Percentiles rank a stretch among this genome's conserved stretches.
Evolutionary conservation across 139 green algal genomes (phyloP).

Genomic region (Auxenochlorella protothecoides): DNA sequence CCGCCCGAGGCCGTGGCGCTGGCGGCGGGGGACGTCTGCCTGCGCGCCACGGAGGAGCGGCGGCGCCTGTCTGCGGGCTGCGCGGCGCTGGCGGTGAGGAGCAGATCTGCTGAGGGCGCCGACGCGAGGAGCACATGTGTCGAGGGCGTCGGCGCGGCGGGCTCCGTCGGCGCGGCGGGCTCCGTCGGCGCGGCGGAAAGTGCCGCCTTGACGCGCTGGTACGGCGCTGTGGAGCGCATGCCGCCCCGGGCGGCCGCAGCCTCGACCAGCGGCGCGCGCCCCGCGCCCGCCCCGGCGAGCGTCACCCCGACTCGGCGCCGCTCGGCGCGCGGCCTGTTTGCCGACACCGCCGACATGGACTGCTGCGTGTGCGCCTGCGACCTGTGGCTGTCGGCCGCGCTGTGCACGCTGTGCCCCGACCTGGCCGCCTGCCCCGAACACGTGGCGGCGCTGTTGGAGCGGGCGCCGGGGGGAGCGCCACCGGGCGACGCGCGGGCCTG

Average conservation of each 20-base stretch:
- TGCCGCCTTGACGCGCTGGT: not conserved
- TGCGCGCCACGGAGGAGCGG: conserved; percentile 45
- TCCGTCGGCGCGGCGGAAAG: conserved; percentile 1
- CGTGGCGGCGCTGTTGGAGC: conserved; percentile 6
- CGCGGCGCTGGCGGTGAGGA: too few relatives aligned
- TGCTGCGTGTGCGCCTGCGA: conserved; percentile 59
- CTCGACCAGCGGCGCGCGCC: not conserved
- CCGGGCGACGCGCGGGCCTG: conserved; percentile 18
- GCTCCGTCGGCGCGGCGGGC: conserved; percentile 4
- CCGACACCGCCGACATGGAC: conserved; percentile 43
- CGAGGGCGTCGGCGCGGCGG: not conserved
- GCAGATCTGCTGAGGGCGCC: too few relatives aligned
- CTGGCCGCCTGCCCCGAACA: conserved; percentile 59
- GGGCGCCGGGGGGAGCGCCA: not conserved
- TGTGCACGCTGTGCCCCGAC: conserved; percentile 30
- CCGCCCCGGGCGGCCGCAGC: too few relatives aligned
- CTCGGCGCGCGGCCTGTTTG: conserved; percentile 24
- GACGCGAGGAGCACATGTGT: too few relatives aligned
- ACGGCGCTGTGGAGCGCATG: not conserved
- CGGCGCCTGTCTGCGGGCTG: conserved; percentile 1
- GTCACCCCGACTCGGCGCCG: conserved; percentile 2
- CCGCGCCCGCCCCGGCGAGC: conserved; percentile 1
- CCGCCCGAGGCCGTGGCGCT: conserved; percentile 24
- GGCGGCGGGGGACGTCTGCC: conserved; percentile 43
- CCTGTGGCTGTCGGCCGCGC: conserved; percentile 56